A percentile compares a stretch with the other conserved stretches of the same genome.
Conservation (phyloP, 139 green algal species). For the Nannochloris sp. region DNA sequence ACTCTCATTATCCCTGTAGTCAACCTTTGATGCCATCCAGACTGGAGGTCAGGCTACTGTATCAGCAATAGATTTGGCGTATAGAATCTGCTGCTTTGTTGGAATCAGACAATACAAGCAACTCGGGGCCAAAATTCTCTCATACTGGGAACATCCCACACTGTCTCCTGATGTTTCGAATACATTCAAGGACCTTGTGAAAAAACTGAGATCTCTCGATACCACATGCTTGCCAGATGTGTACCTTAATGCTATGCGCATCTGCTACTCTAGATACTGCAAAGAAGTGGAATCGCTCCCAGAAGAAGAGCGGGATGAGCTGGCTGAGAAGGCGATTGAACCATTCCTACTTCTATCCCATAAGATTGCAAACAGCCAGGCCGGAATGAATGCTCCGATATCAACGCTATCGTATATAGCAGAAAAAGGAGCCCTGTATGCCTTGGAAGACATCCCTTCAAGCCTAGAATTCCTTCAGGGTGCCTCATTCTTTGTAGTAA, state of each 20-base stretch:
- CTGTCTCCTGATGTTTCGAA: neutral
- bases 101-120: conserved; percentile 16
- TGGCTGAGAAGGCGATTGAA: neutral
- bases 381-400: conserved; percentile 18
- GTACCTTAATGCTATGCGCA: conserved; percentile 26
- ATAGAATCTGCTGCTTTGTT: neutral
- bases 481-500: conserved; percentile 19
- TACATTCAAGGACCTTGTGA: neutral
- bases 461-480: conserved; percentile 32
- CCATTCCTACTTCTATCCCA: conserved; percentile 18
- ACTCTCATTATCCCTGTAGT: neutral
- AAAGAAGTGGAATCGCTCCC: neutral
- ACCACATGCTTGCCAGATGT: conserved; percentile 14
- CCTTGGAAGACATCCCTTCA: conserved; percentile 1
- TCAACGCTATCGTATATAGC: conserved; percentile 12
- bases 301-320: neutral
- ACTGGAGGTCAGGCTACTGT: neutral
- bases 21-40: neutral
- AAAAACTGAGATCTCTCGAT: conserved; percentile 24
- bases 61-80: conserved; percentile 1
- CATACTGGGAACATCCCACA: conserved; percentile 14
- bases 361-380: conserved; percentile 15
- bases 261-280: conserved; percentile 8
- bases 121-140: conserved; percentile 34
- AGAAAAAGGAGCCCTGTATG: conserved; percentile 13